These are phyloP conservation scores for Talaromyces liani DNA, from an alignment of 495 filamentous ascomycete species.

Conservation along the genomic window DNA sequence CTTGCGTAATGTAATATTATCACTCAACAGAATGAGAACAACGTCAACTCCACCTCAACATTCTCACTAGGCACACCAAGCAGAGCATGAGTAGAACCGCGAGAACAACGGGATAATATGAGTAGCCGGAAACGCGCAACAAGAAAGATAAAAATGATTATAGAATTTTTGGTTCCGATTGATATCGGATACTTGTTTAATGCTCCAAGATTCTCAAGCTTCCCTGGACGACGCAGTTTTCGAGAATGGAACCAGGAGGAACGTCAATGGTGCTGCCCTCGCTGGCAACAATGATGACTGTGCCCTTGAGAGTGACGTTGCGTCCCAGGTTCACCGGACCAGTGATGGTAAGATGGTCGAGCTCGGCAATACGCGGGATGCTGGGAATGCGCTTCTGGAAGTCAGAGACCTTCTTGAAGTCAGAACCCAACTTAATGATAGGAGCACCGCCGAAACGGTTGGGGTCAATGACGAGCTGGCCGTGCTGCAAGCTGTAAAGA, in stretches of 20 bases:
- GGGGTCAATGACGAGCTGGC: conserved; percentile 91
- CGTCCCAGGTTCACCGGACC: conserved; percentile 94
- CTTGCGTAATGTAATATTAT: conserved; percentile 1
- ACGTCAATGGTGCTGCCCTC: conserved; percentile 98
- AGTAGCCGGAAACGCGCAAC: not conserved
- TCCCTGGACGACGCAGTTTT: conserved; percentile 99
- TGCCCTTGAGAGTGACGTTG: conserved; percentile 92
- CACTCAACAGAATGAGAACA: not conserved
- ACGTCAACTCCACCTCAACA: not conserved
- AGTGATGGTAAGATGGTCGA: conserved; percentile 96
- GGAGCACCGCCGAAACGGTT: conserved; percentile 97
- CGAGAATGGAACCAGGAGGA: conserved; percentile 88
- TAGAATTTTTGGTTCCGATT: not conserved
- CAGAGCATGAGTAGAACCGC: not conserved
- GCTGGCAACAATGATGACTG: conserved; percentile 98
- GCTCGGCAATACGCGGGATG: conserved; percentile 96
- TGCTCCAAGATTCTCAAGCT: conserved; percentile 93
- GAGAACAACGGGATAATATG: conserved; percentile 6
- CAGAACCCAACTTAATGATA: conserved; percentile 94
- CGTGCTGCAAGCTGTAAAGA: conserved; percentile 99
- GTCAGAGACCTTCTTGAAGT: conserved; percentile 99
- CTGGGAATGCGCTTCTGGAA: conserved; percentile 96
- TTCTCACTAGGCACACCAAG: not conserved
- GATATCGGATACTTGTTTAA: conserved; percentile 37
- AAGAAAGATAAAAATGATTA: conserved; percentile 5